phyloP scores from a whole-genome alignment of 305 asterid genomes.

The Fraxinus xanthoxyloides region DNA sequence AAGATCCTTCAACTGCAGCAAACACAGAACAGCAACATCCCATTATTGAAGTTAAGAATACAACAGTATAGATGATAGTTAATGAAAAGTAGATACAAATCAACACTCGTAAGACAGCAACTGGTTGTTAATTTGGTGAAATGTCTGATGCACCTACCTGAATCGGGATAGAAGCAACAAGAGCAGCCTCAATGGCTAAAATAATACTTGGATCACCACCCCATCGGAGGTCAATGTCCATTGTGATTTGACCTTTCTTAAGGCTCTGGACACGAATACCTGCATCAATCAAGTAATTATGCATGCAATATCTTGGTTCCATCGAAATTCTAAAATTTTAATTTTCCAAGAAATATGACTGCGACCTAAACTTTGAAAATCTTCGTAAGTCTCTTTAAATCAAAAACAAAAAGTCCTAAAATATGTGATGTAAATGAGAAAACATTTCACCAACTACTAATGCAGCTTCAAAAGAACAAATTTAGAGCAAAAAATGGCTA shows the following conservation, averaged over 20 bases:
- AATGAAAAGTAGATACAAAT: neutral
- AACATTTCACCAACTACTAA: neutral
- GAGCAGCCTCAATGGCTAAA: slow-evolving; percentile 94
- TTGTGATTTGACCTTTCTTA: slow-evolving; percentile 94
- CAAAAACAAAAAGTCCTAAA: neutral
- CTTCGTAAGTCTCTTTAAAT: neutral
- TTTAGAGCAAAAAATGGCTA: neutral
- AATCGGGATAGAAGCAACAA: slow-evolving; percentile 91
- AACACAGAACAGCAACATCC: slow-evolving; percentile 16
- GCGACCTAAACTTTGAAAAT: neutral
- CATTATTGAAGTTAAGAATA: neutral
- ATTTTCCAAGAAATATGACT: neutral
- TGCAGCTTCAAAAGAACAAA: neutral
- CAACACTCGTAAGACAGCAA: neutral
- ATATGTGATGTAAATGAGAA: neutral
- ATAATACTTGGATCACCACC: slow-evolving; percentile 98
- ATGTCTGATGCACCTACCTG: slow-evolving; percentile 53
- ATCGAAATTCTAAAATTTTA: neutral
- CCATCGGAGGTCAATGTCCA: slow-evolving; percentile 98
- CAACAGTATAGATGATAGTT: neutral
- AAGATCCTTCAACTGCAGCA: slow-evolving; percentile 92
- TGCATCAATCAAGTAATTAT: slow-evolving; percentile 36
- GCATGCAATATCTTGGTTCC: neutral
- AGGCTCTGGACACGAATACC: slow-evolving; percentile 99
- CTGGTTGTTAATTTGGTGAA: neutral